Evolutionary conservation across 768 basidiomycete species (phyloP), one percentile per base, ranked within the genome.

Genomic region (Hypholoma fasciculare): DNA sequence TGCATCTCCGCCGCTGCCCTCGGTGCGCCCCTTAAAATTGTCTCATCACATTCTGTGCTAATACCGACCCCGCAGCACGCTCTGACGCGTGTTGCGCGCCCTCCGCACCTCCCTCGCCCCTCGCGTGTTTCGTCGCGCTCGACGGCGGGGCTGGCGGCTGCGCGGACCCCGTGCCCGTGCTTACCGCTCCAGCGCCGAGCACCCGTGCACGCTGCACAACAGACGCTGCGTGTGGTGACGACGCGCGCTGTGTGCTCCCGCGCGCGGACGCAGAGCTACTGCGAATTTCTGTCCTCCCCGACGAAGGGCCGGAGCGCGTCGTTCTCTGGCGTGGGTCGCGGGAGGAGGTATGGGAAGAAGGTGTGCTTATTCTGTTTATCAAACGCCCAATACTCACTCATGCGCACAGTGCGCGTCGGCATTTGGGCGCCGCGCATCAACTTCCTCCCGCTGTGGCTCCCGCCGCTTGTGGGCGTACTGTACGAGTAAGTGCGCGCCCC

Each of bases 301-400:
- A 78, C 36, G 68, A 75, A 40, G 40, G 16, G 6, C 13, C 40
- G 6, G 74, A 65, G 20, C 61, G 38, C 13, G 51, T 85, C 1
- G 70, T 94, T 3, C 67, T 94, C 2, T 96, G 92, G 90, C 85
- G 80, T 57, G 93, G 93, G 0, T 85, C 89, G 5, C 73, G 72
- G 8, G 64, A 63, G 16, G 90, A 92, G 70, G 76, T 94, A 1
- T 81, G 78, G 72, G 82, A 87, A 52, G 80, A 88, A 78, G 85
- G 89, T 87, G 61, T 9, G 30, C 3, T 34, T 66, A n/a, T 49
- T 59, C 48, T 43, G n/a, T 46, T 52, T 27, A 7, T 17, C 36
- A 30, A 40, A 51, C 19, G 11, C 34, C 40, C 27, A 51, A 17
- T 30, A 54, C 34, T 26, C n/a, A 50, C 1, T 56, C 11, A 6